Evolutionary conservation across 352 stramenopile species (phyloP).

Genomic region (Phytopythium chamaehyphon): DNA sequence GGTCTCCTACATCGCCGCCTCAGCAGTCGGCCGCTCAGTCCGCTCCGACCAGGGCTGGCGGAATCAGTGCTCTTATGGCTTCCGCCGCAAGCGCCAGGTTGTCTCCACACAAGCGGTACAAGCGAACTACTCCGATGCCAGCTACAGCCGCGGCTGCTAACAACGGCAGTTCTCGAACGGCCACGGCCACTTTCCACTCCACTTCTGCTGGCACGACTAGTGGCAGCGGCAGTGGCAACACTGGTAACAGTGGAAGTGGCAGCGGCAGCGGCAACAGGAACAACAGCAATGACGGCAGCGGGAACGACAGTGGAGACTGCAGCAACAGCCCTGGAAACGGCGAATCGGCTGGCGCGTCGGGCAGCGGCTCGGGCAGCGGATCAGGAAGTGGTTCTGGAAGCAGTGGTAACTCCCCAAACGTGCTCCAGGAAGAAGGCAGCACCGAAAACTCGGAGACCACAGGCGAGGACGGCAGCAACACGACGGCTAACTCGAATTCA

Average conservation of each 20-base stretch:
- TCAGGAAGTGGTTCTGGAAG: slow-evolving; percentile 18
- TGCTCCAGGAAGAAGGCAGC: slow-evolving; percentile 32
- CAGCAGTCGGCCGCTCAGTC: no score
- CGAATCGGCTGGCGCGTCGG: neutral
- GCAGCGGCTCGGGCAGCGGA: slow-evolving; percentile 1
- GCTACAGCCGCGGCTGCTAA: neutral
- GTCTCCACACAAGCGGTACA: slow-evolving; percentile 61
- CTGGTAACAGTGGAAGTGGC: neutral
- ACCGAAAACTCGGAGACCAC: slow-evolving; percentile 83
- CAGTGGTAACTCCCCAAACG: slow-evolving; percentile 25
- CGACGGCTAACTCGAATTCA: slow-evolving; percentile 45
- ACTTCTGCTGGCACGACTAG: slow-evolving; percentile 2
- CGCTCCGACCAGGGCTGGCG: slow-evolving; percentile 1
- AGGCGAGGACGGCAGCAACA: slow-evolving; percentile 54
- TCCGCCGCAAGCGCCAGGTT: slow-evolving; percentile 13
- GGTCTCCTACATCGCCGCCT: no score
- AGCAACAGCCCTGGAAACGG: slow-evolving; percentile 2
- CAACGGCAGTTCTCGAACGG: neutral
- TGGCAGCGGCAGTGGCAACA: slow-evolving; percentile 1
- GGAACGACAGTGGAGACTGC: neutral
- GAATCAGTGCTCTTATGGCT: slow-evolving; percentile 20
- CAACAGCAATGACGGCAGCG: slow-evolving; percentile 4
- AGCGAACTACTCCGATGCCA: slow-evolving; percentile 34
- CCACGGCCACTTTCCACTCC: slow-evolving; percentile 5
- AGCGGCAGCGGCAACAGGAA: slow-evolving; percentile 1